Evolutionary conservation across 352 stramenopile species (phyloP), one percentile per base, ranked within the genome.

Genomic region (Elongisporangium undulatum): DNA sequence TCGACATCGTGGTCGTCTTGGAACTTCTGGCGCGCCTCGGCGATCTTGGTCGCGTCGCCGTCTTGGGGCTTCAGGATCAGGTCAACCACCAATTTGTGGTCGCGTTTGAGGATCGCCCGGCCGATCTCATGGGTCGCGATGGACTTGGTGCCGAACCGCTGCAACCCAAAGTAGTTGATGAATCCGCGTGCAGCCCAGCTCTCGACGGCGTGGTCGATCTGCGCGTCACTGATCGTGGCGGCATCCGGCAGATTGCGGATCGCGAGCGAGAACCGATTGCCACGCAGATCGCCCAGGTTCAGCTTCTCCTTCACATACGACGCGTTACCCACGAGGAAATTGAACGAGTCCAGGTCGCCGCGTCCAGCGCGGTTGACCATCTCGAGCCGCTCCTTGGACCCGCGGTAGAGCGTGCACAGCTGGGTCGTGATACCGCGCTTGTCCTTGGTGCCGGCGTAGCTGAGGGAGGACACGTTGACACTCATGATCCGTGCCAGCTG

Each of bases 121-220:
- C 97, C 97, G 24, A 98, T 89, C 56, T 97, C 77, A 52, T 96
- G 82, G 0, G 83, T 92, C 21, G 76, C 88, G 79, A 92, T 96
- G 60, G 79, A 87, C 45, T 85, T 93, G 72, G 79, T 98, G 74
- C 82, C 97, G 72, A 98, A 99, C 67, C 95, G 83, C 78, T 99
- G 97, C 53, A 98, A 83, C 3, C 97, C 97, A 78, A 99, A 99
- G 79, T 98, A 99, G 67, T 99, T 99, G 64, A 99, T 95, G 71
- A 99, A 99, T 7, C 97, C 96, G 24, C 74, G 64, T 5, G 61
- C n/a, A 5, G 71, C 65, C 85, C 90, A 97, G 52, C 68, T 90
- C 12, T 72, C 61, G 38, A 97, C 79, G 0, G 83, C 84, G n/a
- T 62, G 61, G 48, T 90, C 67, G 53, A 96, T 70, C 16, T 85